Evolutionary conservation across 2,329 filamentous ascomycete species (phyloP), one percentile per base, ranked within the genome.

Genomic region (Nigrospora oryzae): DNA sequence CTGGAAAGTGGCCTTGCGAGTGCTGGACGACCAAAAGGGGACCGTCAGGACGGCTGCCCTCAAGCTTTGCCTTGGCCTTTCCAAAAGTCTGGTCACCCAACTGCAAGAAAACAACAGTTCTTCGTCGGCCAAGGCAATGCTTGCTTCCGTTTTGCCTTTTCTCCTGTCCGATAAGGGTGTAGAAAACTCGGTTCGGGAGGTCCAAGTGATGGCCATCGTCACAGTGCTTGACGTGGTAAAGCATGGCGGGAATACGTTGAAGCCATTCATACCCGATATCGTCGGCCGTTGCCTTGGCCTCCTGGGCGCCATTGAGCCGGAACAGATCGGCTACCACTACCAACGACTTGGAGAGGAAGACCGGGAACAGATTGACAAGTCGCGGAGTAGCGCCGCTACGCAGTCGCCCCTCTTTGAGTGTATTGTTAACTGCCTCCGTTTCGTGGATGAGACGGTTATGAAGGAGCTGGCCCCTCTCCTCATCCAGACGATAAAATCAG

Each of bases 11-110:
- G 85, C 89, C 1, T 85, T 97, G 63, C 94, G 89, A 57, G 89
- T 98, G 0, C 72, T 97, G 6, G 93, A 98, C 62, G 93, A 98
- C 62, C 94, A 97, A 63, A 98, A 98, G 62, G 85, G 84, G 8
- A 89, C 85, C 1, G 93, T 98, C 5, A 79, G 93, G 42, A 74
- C 77, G 33, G 86, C 89, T 1, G 93, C 93, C 1, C 74, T 89
- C 38, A 82, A 83, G 48, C 74, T 98, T 5, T 95, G 90, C 56
- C 83, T 90, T 61, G 81, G 83, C 0, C 73, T 98, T 33, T 94
- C 89, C 1, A 89, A 87, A 43, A 86, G 87, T 14, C 75, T 97
- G 13, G 88, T 94, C 4, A 83, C 89, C 28, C 86, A 89, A 48
- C 75, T 96, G 2, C 89, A 95, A 61, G 83, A 88, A 38, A 86